Evolutionary conservation across 2,329 filamentous ascomycete genomes (phyloP).

Genomic region (Penicillium concentricum): DNA sequence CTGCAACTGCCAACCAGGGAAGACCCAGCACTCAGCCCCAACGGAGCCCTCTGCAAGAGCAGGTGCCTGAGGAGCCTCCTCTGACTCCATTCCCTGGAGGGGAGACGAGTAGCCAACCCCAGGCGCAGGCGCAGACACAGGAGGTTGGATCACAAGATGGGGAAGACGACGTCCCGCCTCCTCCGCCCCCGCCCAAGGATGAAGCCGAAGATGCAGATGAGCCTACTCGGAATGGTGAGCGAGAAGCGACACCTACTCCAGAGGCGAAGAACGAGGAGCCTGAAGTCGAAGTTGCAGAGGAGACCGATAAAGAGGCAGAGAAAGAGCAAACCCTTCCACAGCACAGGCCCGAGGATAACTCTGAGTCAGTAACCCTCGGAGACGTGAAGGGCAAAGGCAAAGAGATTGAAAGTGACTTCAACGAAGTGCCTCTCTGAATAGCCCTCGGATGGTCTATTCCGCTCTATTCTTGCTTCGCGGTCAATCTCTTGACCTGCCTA

Average conservation of each 20-base stretch:
- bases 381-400: constrained; percentile 31
- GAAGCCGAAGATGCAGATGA: constrained; percentile 24
- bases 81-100: constrained; percentile 37
- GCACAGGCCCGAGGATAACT: constrained; percentile 22
- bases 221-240: constrained; percentile 17
- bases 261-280: constrained; percentile 17
- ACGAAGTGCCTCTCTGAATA: constrained; percentile 34
- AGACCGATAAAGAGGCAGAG: constrained; percentile 22
- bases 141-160: constrained; percentile 31
- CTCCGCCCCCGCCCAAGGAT: constrained; percentile 32
- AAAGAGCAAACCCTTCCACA: constrained; percentile 29
- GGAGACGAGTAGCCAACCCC: constrained; percentile 29
- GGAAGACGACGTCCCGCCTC: constrained; percentile 19
- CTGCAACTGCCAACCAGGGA: constrained; percentile 26
- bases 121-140: constrained; percentile 27
- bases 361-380: constrained; percentile 14
- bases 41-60: constrained; percentile 21
- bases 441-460: constrained; percentile 1
- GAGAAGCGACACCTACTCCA: constrained; percentile 3
- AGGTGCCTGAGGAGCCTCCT: constrained; percentile 28
- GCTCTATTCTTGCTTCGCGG: constrained; percentile 3
- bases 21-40: constrained; percentile 26
- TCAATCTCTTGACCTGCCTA: background rate
- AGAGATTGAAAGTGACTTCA: constrained; percentile 36
- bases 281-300: constrained; percentile 7